Evolutionary conservation across 257 asterid species (phyloP), one percentile per base, ranked within the genome.

Genomic region (Solanum lycopersicoides): DNA sequence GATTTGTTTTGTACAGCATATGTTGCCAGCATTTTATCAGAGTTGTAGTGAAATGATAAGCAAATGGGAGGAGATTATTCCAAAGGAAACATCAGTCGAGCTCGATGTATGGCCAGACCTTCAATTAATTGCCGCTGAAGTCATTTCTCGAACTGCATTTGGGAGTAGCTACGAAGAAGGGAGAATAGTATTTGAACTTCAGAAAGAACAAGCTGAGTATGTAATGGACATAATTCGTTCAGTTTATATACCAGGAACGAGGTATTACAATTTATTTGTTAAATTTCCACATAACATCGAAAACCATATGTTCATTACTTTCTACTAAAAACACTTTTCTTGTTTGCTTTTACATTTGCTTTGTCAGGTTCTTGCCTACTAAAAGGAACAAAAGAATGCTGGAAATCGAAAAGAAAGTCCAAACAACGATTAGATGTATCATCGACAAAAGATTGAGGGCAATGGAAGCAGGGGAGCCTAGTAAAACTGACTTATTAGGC

Each of bases 161-260:
- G 95, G 94, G 11, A 90, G 95, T 59, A 91, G 87, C 74, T 93
- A 90, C 83, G 86, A 89, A 86, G 94, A 93, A 86, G 95, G 94
- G 25, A 88, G 89, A 88, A 88, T 16, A 53, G 90, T 93, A 72
- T 91, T 93, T 47, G 93, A 87, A 32, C 92, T 88, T 32, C 93
- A 90, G 77, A 76, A 53, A 56, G 92, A 92, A 88, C 94, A 89
- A 37, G 91, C 91, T 12, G 88, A 87, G 77, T 59, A 84, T 89
- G 66, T 85, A 32, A 32, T 88, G n/a, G 45, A 86, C 68, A 66
- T 44, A 20, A n/a, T 4, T 2, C 71, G 44, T 25, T 72, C 93
- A 7, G 13, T 90, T 12, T 89, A 91, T 84, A 39, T 93, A 37
- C 94, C 95, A 1, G 94, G 92, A 15, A 34, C 82, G 30, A 93